phyloP scores from a whole-genome alignment of 768 basidiomycete species.

The Naganishia antarctica region DNA sequence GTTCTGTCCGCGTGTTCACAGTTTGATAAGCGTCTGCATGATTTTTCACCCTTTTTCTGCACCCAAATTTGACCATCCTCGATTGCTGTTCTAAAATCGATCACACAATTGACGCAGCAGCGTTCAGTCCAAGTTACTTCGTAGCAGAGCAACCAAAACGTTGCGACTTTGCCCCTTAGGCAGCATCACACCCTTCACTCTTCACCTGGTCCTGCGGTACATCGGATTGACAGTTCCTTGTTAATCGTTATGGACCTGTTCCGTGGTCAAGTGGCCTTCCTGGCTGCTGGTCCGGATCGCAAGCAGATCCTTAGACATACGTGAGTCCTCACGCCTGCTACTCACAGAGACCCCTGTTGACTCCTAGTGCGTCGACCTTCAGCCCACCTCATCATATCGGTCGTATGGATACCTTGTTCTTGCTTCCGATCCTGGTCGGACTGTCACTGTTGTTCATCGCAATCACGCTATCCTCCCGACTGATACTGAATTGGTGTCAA shows the following conservation, averaged over 20 bases:
- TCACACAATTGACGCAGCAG: too few relatives aligned
- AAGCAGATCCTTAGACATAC: conserved; percentile 17
- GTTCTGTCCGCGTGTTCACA: too few relatives aligned
- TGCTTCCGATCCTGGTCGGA: conserved; percentile 3
- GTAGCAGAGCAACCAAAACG: too few relatives aligned
- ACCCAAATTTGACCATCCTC: too few relatives aligned
- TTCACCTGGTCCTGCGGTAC: not conserved
- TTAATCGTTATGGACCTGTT: not conserved
- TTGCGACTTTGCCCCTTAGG: too few relatives aligned
- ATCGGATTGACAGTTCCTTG: not conserved
- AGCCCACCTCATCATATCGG: conserved; percentile 13
- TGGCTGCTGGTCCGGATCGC: conserved; percentile 7
- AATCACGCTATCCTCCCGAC: not conserved
- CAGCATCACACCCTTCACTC: too few relatives aligned
- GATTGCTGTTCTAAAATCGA: too few relatives aligned
- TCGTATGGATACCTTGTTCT: conserved; percentile 15
- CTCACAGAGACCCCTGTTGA: not conserved
- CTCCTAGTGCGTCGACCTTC: too few relatives aligned
- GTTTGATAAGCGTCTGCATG: too few relatives aligned
- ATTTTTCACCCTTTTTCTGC: too few relatives aligned
- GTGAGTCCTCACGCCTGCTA: not conserved
- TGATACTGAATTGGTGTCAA: not conserved
- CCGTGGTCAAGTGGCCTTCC: conserved; percentile 6
- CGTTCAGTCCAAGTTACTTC: too few relatives aligned
- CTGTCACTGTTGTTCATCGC: not conserved